Evolutionary conservation across 768 basidiomycete species (phyloP), one percentile per base, ranked within the genome.

Genomic region (Lanmaoa pseudosensibilis): DNA sequence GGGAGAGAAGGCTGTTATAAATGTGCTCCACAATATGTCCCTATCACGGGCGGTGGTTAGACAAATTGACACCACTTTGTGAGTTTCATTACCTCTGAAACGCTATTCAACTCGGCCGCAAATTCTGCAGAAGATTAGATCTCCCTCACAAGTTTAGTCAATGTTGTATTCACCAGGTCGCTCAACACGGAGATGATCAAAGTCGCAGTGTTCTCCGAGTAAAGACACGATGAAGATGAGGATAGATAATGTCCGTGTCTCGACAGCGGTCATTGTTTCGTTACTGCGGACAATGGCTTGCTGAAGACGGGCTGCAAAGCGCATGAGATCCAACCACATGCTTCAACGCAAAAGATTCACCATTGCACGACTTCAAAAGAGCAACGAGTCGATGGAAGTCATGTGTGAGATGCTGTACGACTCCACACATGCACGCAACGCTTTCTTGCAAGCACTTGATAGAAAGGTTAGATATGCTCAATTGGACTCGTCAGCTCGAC

Each of bases 391-490:
- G 82, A 16, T 74, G 74, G 63, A 87, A 96, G 62, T 98, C 94
- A 56, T 92, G 90, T 0, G 97, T 98, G 18, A 98, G 78, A 61
- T 90, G 75, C 49, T 86, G 85, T 1, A 95, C 87, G 1, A 90
- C 89, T 0, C 84, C 82, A 67, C 94, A 96, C 76, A 96, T 86
- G 61, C 95, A 98, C 0, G 92, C 92, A 15, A 98, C 90, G 13
- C 86, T 85, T 72, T 98, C 97, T 75, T 95, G 93, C 33, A 98
- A 72, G 21, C 89, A 86, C 89, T 94, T 2, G 41, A 25, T 44
- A 34, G 25, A 27, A 37, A 45, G 16, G 25, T 58, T n/a, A 59
- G 46, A 45, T 19, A 30, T 30, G 13, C 3, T 41, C 37, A 11
- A 21, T 33, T 30, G 3, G 8, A 19, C 3, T 13, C 19, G 30